Conservation (phyloP, 148 eudicot species). For the Cornus kousa region DNA sequence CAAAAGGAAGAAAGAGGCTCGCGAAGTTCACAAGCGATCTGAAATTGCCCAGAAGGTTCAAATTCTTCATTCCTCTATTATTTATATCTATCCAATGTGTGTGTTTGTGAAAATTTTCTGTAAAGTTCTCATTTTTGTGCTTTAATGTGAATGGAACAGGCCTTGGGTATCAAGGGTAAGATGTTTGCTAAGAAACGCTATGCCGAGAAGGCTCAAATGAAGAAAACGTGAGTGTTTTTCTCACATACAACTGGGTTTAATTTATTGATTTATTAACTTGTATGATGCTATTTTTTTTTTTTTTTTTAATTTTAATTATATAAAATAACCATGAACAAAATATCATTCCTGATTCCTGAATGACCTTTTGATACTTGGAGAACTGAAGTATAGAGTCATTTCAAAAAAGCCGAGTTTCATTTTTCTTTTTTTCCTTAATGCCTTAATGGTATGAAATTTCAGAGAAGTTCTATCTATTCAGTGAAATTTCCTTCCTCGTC, state of each 20-base stretch:
- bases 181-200: slow-evolving; percentile 75
- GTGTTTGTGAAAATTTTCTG: background rate
- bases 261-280: background rate
- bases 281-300: background rate
- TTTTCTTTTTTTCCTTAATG: too few relatives aligned
- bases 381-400: background rate
- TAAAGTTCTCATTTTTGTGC: background rate
- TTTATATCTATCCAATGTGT: background rate
- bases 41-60: slow-evolving; percentile 52
- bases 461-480: background rate
- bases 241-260: background rate
- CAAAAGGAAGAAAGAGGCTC: slow-evolving; percentile 74
- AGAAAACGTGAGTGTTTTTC: slow-evolving; percentile 71
- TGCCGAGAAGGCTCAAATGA: slow-evolving; percentile 85
- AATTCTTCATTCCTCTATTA: background rate
- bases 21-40: slow-evolving; percentile 62
- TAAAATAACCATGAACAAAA: too few relatives aligned
- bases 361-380: background rate
- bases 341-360: background rate
- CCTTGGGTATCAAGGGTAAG: slow-evolving; percentile 94
- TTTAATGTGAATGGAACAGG: slow-evolving; percentile 34
- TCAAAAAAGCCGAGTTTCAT: background rate
- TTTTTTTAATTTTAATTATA: too few relatives aligned
- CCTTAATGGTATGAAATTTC: background rate
- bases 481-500: too few relatives aligned